Conservation (phyloP, 345 rosid species). For the Citropsis articulata region DNA sequence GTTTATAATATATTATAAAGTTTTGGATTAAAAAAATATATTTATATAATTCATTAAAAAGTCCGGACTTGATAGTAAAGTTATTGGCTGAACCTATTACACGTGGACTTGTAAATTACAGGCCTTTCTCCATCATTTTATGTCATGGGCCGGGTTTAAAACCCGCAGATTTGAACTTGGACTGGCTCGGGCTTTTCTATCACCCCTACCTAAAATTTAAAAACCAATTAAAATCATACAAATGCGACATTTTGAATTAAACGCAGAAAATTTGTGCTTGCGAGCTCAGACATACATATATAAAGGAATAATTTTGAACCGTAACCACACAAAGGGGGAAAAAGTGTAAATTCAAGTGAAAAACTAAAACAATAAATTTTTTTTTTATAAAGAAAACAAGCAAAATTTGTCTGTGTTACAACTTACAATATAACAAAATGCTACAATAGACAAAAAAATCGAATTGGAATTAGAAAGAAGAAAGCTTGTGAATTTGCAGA, state of each 20-base stretch:
- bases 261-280: background rate
- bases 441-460: background rate
- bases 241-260: background rate
- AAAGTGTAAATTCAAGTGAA: background rate
- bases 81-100: too few relatives aligned
- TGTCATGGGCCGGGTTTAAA: too few relatives aligned
- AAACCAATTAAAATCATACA: background rate
- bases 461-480: background rate
- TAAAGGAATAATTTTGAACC: background rate
- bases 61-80: too few relatives aligned
- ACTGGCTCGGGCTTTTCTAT: too few relatives aligned
- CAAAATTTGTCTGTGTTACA: background rate
- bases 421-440: background rate
- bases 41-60: too few relatives aligned
- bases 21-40: too few relatives aligned
- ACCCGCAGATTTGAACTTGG: too few relatives aligned
- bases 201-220: too few relatives aligned
- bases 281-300: background rate
- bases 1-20: too few relatives aligned
- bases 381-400: too few relatives aligned
- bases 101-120: too few relatives aligned
- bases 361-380: background rate
- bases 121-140: too few relatives aligned
- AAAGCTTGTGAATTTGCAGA: background rate
- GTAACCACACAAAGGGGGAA: background rate